phyloP scores from a whole-genome alignment of 2,329 filamentous ascomycete genomes.

The Aschersonia sp. region DNA sequence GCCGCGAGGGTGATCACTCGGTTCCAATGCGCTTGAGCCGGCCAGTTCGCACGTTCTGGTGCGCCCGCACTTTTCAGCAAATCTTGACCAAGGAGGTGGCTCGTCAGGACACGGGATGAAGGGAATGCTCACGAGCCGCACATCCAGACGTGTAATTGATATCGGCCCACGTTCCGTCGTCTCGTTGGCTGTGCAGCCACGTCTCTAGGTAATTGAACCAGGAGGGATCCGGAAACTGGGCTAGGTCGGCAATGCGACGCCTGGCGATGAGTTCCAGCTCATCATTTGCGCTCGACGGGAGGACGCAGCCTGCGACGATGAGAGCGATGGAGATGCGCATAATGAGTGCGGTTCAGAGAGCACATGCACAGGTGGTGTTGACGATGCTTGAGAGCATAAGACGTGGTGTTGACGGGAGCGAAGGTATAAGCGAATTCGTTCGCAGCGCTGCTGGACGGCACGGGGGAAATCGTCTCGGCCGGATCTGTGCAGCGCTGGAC shows the following conservation, averaged over 20 bases:
- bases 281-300: slow-evolving; percentile 1
- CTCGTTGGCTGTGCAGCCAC: slow-evolving; percentile 8
- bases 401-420: too few species aligned
- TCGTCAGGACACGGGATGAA: not conserved
- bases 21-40: slow-evolving; percentile 11
- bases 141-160: slow-evolving; percentile 11
- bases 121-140: slow-evolving; percentile 7
- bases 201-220: slow-evolving; percentile 6
- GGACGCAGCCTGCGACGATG: not conserved
- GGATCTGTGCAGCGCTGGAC: too few species aligned
- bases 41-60: slow-evolving; percentile 11
- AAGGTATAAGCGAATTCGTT: too few species aligned
- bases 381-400: too few species aligned
- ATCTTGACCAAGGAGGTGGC: not conserved
- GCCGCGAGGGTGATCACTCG: slow-evolving; percentile 9
- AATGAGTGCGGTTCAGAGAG: too few species aligned
- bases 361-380: too few species aligned
- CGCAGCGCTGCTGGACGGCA: too few species aligned
- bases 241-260: slow-evolving; percentile 8
- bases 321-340: not conserved
- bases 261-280: slow-evolving; percentile 6
- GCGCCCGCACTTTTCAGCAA: too few species aligned
- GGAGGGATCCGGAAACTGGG: slow-evolving; percentile 9
- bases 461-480: too few species aligned
- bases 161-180: slow-evolving; percentile 10